Evolutionary conservation across 2,329 filamentous ascomycete species (phyloP).

Genomic region (Phyllosticta paracitricarpa): DNA sequence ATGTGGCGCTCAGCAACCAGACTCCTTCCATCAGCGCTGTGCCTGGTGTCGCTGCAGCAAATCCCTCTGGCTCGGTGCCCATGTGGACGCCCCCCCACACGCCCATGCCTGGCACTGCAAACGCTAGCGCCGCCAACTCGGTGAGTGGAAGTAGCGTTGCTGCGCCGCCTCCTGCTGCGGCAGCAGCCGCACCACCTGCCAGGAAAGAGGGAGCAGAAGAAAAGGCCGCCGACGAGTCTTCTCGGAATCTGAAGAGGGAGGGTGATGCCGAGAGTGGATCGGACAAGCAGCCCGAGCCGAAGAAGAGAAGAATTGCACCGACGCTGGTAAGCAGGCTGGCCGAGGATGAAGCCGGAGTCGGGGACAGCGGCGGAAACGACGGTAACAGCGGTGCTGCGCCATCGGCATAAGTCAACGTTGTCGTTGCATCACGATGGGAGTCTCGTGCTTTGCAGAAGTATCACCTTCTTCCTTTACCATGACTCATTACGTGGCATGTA

Average conservation of each 20-base stretch:
- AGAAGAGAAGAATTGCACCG: conserved; percentile 9
- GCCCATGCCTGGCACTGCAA: conserved; percentile 41
- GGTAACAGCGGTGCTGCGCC: not conserved
- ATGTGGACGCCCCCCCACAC: conserved; percentile 88
- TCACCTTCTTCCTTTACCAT: no score
- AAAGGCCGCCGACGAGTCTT: conserved; percentile 6
- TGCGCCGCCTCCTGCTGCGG: conserved; percentile 18
- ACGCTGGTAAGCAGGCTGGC: conserved; percentile 2
- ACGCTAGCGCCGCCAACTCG: conserved; percentile 43
- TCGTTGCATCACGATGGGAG: no score
- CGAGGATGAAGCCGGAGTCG: not conserved
- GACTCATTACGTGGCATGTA: no score
- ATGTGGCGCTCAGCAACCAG: conserved; percentile 60
- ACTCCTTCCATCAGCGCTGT: conserved; percentile 68
- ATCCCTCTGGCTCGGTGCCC: conserved; percentile 48
- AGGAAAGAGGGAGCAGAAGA: conserved; percentile 20
- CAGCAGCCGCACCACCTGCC: conserved; percentile 13
- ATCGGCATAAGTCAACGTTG: not conserved
- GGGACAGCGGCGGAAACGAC: no score
- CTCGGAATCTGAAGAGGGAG: conserved; percentile 10
- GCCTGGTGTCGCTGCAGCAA: conserved; percentile 64
- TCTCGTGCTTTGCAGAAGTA: no score
- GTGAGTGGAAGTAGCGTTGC: conserved; percentile 37
- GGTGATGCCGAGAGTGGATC: conserved; percentile 27
- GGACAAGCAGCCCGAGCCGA: conserved; percentile 14